Conservation (phyloP, 2,329 filamentous ascomycete genomes). For the Dissoconium aciculare region DNA sequence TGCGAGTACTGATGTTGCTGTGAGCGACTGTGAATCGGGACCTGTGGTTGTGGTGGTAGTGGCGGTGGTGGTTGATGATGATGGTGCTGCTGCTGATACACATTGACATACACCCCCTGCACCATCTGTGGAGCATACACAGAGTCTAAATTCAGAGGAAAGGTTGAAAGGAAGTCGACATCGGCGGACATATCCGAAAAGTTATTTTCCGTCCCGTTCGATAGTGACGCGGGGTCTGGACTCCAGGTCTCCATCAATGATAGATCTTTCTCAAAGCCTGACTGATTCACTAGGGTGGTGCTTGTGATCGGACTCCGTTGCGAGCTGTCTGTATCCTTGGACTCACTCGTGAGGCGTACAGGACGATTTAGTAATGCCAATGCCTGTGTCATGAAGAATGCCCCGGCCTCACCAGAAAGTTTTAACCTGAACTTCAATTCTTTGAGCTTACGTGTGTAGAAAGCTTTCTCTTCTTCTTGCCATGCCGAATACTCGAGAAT, state of each 20-base stretch:
- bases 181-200: neutral
- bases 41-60: too few species aligned
- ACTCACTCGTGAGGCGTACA: slow-evolving; percentile 3
- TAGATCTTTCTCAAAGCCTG: neutral
- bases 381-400: slow-evolving; percentile 30
- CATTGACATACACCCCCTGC: neutral
- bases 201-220: neutral
- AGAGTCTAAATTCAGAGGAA: neutral
- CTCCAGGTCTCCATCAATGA: neutral
- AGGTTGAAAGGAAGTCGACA: neutral
- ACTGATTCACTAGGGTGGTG: neutral
- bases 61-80: too few species aligned
- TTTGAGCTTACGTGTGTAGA: slow-evolving; percentile 25
- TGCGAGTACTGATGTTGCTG: neutral
- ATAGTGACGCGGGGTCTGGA: neutral
- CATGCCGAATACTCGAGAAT: slow-evolving; percentile 25
- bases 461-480: slow-evolving; percentile 22
- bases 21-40: neutral
- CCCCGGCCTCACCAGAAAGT: slow-evolving; percentile 28
- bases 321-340: neutral
- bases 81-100: neutral
- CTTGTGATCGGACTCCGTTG: neutral
- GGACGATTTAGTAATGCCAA: slow-evolving; percentile 15
- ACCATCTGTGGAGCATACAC: neutral
- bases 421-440: slow-evolving; percentile 30